These are phyloP conservation scores for Amanita brunnescens DNA, from an alignment of 768 basidiomycete genomes.

Conservation along the genomic window DNA sequence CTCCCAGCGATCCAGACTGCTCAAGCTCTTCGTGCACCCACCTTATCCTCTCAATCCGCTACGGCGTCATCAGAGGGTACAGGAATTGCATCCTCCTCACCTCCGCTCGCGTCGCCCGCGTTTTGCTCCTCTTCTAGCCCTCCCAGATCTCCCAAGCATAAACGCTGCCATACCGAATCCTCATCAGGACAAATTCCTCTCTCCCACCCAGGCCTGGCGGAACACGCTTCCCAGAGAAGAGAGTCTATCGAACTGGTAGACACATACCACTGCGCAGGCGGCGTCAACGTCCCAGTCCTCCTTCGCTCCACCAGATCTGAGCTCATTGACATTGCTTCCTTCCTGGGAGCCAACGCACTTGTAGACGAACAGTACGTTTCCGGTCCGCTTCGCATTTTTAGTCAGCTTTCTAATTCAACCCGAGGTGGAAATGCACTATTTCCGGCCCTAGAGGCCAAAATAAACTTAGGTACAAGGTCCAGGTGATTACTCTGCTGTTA, in stretches of 20 bases:
- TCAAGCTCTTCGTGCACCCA: background rate
- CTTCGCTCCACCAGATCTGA: constrained; percentile 44
- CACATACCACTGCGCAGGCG: constrained; percentile 49
- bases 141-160: constrained; percentile 7
- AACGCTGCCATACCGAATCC: constrained; percentile 23
- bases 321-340: constrained; percentile 41
- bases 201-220: constrained; percentile 28
- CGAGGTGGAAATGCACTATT: constrained; percentile 60
- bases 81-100: background rate
- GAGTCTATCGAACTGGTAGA: constrained; percentile 28
- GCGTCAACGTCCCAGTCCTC: constrained; percentile 53
- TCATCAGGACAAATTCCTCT: constrained; percentile 29
- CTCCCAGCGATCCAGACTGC: background rate
- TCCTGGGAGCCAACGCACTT: constrained; percentile 49
- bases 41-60: background rate
- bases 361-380: constrained; percentile 57
- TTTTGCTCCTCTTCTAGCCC: constrained; percentile 1
- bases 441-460: constrained; percentile 40
- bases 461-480: constrained; percentile 49
- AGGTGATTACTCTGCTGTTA: constrained; percentile 26
- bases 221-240: constrained; percentile 16
- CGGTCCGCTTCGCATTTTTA: background rate
- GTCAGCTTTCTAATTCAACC: background rate
- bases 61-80: background rate
- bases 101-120: background rate